Evolutionary conservation across 2,329 filamentous ascomycete species (phyloP).

Genomic region (Aspergillus calidoustus): DNA sequence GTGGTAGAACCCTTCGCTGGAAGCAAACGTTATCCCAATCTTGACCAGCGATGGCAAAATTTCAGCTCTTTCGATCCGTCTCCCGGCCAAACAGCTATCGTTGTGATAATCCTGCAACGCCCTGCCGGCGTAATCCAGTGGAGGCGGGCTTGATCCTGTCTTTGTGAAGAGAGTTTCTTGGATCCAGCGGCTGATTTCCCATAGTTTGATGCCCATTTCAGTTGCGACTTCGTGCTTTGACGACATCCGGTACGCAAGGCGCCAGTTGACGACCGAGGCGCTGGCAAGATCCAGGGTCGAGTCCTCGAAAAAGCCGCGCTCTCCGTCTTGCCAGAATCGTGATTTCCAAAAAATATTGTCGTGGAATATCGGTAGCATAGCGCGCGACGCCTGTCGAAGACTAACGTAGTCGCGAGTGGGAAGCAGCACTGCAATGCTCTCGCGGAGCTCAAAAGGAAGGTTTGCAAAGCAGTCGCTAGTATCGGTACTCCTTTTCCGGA

Average conservation of each 20-base stretch:
- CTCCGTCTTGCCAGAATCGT: no score
- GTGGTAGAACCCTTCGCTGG: neutral
- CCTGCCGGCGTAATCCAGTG: constrained; percentile 13
- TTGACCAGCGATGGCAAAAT: neutral
- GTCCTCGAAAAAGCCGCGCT: no score
- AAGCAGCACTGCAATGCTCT: no score
- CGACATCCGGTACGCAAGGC: constrained; percentile 18
- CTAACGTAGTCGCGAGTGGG: no score
- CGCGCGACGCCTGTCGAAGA: no score
- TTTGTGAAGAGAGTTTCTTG: constrained; percentile 14
- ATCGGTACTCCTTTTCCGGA: no score
- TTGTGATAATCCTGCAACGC: constrained; percentile 22
- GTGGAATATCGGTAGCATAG: no score
- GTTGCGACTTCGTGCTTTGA: neutral
- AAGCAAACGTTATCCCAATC: constrained; percentile 1
- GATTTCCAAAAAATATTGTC: no score
- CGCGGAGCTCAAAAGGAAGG: no score
- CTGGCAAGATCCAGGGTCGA: no score
- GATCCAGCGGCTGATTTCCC: constrained; percentile 19
- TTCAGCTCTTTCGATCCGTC: constrained; percentile 4
- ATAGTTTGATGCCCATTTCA: constrained; percentile 3
- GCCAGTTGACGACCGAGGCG: constrained; percentile 10
- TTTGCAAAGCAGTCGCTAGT: no score
- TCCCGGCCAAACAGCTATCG: neutral
- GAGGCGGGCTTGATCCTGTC: neutral